A percentile compares a stretch with the other conserved stretches of the same genome.
Evolutionary conservation across 768 basidiomycete genomes (phyloP).

Genomic region (Grammothele lineata): DNA sequence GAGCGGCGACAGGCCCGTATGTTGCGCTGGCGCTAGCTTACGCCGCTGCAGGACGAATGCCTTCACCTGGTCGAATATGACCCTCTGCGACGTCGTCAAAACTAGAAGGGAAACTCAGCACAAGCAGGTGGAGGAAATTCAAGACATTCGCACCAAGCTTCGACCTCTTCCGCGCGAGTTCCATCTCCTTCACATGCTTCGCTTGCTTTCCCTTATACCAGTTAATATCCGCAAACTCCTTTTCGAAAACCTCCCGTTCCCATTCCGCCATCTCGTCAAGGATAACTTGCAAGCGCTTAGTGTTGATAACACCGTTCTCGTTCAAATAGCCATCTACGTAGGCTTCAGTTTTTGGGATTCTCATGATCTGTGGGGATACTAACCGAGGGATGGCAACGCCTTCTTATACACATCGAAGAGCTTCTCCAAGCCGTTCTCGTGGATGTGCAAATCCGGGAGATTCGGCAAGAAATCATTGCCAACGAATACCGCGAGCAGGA

Average conservation of each 20-base stretch:
- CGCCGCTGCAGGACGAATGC: slow-evolving; percentile 57
- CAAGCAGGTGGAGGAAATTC: neutral
- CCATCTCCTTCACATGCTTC: slow-evolving; percentile 65
- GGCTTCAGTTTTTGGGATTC: neutral
- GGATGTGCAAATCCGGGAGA: slow-evolving; percentile 94
- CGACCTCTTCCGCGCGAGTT: slow-evolving; percentile 51
- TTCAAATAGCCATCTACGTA: slow-evolving; percentile 85
- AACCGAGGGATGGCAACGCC: slow-evolving; percentile 72
- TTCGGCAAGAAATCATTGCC: slow-evolving; percentile 98
- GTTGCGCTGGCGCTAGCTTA: slow-evolving; percentile 26
- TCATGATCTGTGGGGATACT: slow-evolving; percentile 15
- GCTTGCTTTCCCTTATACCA: slow-evolving; percentile 94
- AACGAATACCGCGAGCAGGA: slow-evolving; percentile 92
- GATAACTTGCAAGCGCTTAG: slow-evolving; percentile 76
- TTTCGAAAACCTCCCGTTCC: slow-evolving; percentile 90
- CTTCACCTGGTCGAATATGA: slow-evolving; percentile 76
- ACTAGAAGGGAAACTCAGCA: slow-evolving; percentile 35
- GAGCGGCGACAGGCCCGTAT: slow-evolving; percentile 32
- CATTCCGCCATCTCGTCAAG: slow-evolving; percentile 85
- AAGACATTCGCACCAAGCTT: slow-evolving; percentile 51
- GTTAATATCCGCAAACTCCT: slow-evolving; percentile 82
- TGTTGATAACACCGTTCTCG: slow-evolving; percentile 79
- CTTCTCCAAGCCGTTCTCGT: slow-evolving; percentile 91
- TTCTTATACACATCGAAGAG: slow-evolving; percentile 96
- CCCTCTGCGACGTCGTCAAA: slow-evolving; percentile 69